Evolutionary conservation across 305 asterid species (phyloP).

Genomic region (Rubia balearica): DNA sequence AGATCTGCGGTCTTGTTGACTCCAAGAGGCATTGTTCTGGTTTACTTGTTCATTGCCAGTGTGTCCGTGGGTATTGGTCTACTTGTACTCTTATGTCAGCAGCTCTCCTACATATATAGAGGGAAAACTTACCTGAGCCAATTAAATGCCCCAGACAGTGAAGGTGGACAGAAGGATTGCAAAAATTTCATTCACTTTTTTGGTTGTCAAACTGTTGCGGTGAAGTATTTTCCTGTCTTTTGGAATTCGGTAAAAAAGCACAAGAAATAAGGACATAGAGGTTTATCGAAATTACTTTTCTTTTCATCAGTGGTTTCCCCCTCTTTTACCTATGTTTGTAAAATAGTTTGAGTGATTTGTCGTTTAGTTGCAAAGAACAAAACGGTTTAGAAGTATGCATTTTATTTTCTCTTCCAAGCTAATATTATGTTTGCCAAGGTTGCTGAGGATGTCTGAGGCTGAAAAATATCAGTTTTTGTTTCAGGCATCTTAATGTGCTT

Average conservation of each 20-base stretch:
- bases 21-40: constrained; percentile 64
- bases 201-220: constrained; percentile 43
- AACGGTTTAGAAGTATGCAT: background rate
- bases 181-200: constrained; percentile 62
- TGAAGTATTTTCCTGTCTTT: constrained; percentile 52
- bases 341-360: background rate
- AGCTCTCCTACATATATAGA: constrained; percentile 65
- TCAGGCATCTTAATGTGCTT: background rate
- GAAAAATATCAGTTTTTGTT: background rate
- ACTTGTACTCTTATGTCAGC: constrained; percentile 79
- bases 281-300: constrained; percentile 21
- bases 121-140: constrained; percentile 84
- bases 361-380: background rate
- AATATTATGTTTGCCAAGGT: background rate
- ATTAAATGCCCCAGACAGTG: constrained; percentile 44
- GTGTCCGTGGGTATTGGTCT: constrained; percentile 69
- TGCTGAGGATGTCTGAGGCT: constrained; percentile 3
- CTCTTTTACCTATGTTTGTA: background rate
- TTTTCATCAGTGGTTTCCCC: background rate
- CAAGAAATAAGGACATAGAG: constrained; percentile 40
- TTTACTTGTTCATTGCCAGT: constrained; percentile 69
- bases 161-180: constrained; percentile 49
- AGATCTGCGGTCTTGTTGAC: constrained; percentile 55
- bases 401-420: background rate
- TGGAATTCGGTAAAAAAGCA: constrained; percentile 67